Evolutionary conservation across 208 protist species (phyloP), one percentile per base, ranked within the genome.

Genomic region (Entamoeba moshkovskii): DNA sequence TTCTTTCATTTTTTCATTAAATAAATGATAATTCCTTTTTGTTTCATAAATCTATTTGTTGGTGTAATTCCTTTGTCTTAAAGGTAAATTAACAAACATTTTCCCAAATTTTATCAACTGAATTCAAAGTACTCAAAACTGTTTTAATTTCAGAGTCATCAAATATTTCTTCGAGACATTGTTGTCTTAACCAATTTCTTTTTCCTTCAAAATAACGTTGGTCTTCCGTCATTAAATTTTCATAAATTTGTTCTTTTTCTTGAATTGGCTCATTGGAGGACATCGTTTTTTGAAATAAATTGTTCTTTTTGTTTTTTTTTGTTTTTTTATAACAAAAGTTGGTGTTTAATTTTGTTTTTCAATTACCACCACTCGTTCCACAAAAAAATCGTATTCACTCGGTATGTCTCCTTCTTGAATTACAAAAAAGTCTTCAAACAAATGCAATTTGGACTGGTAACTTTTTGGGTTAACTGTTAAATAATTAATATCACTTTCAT

Each of bases 181-280:
- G 59, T 73, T 73, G 59, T 73, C 59, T 22, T 38, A 73, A 33
- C 59, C 59, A 73, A 73, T 73, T 73, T 33, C 59, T 22, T 73
- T 73, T 73, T n/a, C 59, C 59, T 73, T 73, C 59, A 73, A 73
- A 73, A 73, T 73, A 73, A n/a, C 59, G 59, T 33, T 73, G 59
- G 22, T 73, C 59, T 33, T 73, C 59, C 22, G 25, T 33, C 59
- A 73, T 73, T 29, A 73, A 16, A 29, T 33, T 73, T 73, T 73
- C 59, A 33, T 38, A 73, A 6, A 73, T 73, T 73, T 73, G 59
- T 73, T 73, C 59, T 73, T 73, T 73, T 22, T 73, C 59, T 22
- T 73, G 59, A 6, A 29, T 3, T 38, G 59, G 3, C 22, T 73
- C 59, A 33, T 16, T 73, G 15, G 11, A 33, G 5, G n/a, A 73